A percentile compares a stretch with the other conserved stretches of the same genome.
phyloP scores from a whole-genome alignment of 2,329 filamentous ascomycete species.

The Phaeoacremonium minimum region DNA sequence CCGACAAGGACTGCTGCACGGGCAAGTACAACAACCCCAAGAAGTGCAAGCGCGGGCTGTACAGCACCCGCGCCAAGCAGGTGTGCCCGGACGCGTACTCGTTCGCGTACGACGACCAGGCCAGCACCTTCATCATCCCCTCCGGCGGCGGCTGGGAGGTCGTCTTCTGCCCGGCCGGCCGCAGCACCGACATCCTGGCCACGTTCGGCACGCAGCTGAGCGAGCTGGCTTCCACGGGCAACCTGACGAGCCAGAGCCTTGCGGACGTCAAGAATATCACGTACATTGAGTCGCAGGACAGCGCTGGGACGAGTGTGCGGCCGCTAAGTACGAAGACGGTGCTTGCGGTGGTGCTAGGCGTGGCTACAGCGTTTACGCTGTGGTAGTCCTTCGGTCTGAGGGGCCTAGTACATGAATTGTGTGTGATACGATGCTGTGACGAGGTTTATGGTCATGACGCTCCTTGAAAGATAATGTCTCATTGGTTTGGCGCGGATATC shows the following conservation, averaged over 20 bases:
- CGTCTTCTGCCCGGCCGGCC: constrained; percentile 66
- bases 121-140: constrained; percentile 58
- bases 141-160: constrained; percentile 73
- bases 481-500: too few species aligned
- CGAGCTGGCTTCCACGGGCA: constrained; percentile 37
- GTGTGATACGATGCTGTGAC: constrained; percentile 1
- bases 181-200: constrained; percentile 55
- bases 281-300: constrained; percentile 23
- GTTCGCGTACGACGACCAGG: constrained; percentile 60
- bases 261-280: constrained; percentile 26
- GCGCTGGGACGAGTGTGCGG: background rate
- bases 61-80: constrained; percentile 65
- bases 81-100: constrained; percentile 84
- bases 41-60: constrained; percentile 62
- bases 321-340: constrained; percentile 7
- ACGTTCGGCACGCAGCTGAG: constrained; percentile 46
- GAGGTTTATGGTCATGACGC: too few species aligned
- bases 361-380: constrained; percentile 6
- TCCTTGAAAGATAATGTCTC: too few species aligned
- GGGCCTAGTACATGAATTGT: background rate
- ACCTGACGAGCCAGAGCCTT: constrained; percentile 27
- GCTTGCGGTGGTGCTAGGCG: constrained; percentile 2
- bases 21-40: constrained; percentile 61
- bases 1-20: constrained; percentile 69
- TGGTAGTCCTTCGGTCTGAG: too few species aligned